Evolutionary conservation across 352 stramenopile genomes (phyloP).

Genomic region (Phytopythium oedochilum): DNA sequence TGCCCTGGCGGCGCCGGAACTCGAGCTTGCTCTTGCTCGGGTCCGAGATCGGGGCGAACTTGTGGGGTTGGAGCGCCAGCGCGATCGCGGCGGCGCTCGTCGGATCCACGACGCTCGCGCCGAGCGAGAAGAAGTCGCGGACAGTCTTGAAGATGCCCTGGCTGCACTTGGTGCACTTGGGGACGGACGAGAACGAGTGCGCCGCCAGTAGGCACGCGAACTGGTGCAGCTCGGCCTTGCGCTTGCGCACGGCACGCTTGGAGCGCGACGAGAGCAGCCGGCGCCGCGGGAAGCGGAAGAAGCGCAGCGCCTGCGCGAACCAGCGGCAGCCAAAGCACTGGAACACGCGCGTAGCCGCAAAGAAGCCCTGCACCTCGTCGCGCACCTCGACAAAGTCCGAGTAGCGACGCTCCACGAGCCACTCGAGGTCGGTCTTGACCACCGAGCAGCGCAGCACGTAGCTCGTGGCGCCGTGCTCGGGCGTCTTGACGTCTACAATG

Average conservation of each 20-base stretch:
- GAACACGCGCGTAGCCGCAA: slow-evolving; percentile 26
- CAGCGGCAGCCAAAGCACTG: slow-evolving; percentile 76
- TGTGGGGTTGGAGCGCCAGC: slow-evolving; percentile 23
- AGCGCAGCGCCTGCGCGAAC: slow-evolving; percentile 57
- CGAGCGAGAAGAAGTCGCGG: slow-evolving; percentile 58
- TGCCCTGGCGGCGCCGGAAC: slow-evolving; percentile 51
- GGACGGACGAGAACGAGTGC: slow-evolving; percentile 75
- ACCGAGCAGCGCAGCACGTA: slow-evolving; percentile 47
- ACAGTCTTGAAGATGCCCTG: slow-evolving; percentile 48
- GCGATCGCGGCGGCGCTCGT: slow-evolving; percentile 23
- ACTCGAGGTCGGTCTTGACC: slow-evolving; percentile 33
- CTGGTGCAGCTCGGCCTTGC: slow-evolving; percentile 41
- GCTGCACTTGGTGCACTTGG: slow-evolving; percentile 64
- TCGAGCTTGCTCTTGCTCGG: slow-evolving; percentile 78
- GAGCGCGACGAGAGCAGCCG: slow-evolving; percentile 47
- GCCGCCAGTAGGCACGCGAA: slow-evolving; percentile 51
- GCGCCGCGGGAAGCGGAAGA: slow-evolving; percentile 60
- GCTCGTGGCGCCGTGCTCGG: slow-evolving; percentile 14
- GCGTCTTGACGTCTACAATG: slow-evolving; percentile 19
- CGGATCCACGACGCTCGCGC: slow-evolving; percentile 19
- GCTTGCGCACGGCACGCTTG: slow-evolving; percentile 36
- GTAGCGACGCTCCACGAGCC: slow-evolving; percentile 61
- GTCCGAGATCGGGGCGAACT: slow-evolving; percentile 61
- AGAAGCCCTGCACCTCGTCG: slow-evolving; percentile 48
- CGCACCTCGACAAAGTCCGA: slow-evolving; percentile 65